Base-by-base conservation (phyloP, 495 filamentous ascomycete genomes). In the Trichoderma reesei region DNA sequence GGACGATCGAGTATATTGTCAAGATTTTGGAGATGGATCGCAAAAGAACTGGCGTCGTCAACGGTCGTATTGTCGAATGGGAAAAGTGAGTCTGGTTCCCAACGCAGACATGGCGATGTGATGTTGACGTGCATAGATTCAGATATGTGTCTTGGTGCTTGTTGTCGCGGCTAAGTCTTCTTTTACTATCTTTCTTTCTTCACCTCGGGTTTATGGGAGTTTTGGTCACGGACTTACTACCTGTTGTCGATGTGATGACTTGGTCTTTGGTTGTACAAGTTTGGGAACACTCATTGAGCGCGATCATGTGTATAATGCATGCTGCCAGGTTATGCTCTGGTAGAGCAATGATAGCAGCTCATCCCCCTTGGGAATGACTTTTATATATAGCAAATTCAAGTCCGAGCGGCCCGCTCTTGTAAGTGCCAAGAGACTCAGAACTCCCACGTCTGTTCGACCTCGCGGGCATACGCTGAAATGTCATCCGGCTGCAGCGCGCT, bases 361-460 rank as follows among this genome's bases (percentile, higher is more conserved):
- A 1, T 26, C 26, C 26, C 26, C 26, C 26, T 44, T n/a, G 41
- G 41, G 1, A n/a, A n/a, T 2, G 10, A 2, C 9, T 18, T 18
- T 48, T n/a, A 18, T 4, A 20, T 18, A 48, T 26, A 18, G 9
- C 20, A 16, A 3, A 18, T 48, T 9, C 16, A 18, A 6, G 41
- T 13, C 11, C 9, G 41, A 41, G 41, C 10, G 41, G 3, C 3
- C 5, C 41, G 10, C 41, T 13, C 9, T 16, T 42, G 26, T 39
- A 6, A 39, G 38, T 11, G 6, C 6, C 11, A 39, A 39, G 11
- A 6, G 38, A 16, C n/a, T 18, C 20, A 48, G 9, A 18, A 20
- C 26, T 60, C 14, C 60, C 60, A 62, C 38, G 36, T 62, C 60
- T 42, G 31, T 16, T 62, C 60, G 7, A 62, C 60, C 1, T 62